Conservation (phyloP, 176 grass and related monocot species). For the Calamus simplicifolius region DNA sequence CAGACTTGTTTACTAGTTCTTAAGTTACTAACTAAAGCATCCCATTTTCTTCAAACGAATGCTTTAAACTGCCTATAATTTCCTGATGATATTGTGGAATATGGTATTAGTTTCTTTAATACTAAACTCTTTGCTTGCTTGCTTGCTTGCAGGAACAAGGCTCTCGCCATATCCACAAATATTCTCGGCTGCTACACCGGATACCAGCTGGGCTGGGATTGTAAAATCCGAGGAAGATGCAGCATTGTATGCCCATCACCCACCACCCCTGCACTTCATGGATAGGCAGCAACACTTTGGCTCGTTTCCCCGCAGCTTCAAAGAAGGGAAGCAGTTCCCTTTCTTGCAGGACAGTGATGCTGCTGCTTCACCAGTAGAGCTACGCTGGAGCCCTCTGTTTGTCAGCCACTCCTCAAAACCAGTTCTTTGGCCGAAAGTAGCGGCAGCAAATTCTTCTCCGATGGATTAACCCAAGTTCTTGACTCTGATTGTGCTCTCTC, state of each 20-base stretch:
- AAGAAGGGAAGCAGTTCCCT: conserved; percentile 21
- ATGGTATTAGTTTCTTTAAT: neutral
- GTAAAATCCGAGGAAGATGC: conserved; percentile 7
- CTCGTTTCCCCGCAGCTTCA: conserved; percentile 32
- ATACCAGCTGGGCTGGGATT: conserved; percentile 15
- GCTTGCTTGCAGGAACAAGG: conserved; percentile 21
- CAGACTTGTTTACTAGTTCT: too few relatives aligned
- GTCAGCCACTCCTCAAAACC: conserved; percentile 9
- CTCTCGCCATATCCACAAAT: conserved; percentile 22
- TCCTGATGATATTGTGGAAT: neutral
- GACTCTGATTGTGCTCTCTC: conserved; percentile 85
- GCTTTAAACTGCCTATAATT: neutral
- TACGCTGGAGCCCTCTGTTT: neutral
- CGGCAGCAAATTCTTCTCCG: conserved; percentile 4
- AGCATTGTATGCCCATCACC: neutral
- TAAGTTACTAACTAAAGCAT: too few relatives aligned
- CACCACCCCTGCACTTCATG: too few relatives aligned
- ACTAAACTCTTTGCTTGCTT: neutral
- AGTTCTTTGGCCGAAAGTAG: conserved; percentile 1
- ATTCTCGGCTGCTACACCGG: conserved; percentile 13
- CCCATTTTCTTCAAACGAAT: too few relatives aligned
- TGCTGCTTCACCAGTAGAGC: neutral
- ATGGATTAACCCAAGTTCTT: conserved; percentile 18
- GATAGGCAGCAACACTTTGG: conserved; percentile 31
- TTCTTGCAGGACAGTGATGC: neutral